Base-by-base conservation (phyloP, 345 rosid species). In the Streptanthus diversifolius region DNA sequence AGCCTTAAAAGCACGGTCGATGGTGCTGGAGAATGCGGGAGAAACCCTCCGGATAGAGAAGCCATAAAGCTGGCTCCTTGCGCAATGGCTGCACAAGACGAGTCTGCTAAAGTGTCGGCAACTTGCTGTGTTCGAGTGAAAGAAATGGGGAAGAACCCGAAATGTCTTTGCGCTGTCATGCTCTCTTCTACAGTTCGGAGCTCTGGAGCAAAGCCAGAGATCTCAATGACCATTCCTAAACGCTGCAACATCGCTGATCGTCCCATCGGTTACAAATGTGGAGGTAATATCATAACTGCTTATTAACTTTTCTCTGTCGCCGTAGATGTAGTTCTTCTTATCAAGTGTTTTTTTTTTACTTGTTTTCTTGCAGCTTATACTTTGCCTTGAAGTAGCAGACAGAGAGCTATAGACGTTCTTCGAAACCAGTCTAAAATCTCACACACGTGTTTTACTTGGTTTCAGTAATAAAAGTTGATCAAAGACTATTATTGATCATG, bases 11-110 rank as follows among this genome's bases (percentile, higher is more conserved):
- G 58, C 29, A 8, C 13, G 14, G 96, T 82, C 24, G 41, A 84
- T 63, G 93, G 93, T 36, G 92, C 88, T 3, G 96, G 96, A 61
- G 96, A 89, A 70, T 95, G 99, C 22, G 88, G 95, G 60, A 84
- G 73, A 62, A 77, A 84, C 21, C 82, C 90, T 10, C 97, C 96
- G 0, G 96, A 95, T 54, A 84, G 49, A 48, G 96, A 89, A 80
- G 96, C 99, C 35, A 79, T 82, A 58, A 91, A 91, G 86, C 86
- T 95, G 49, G 89, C 88, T 66, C 89, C 97, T 32, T 95, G 97
- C 76, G 87, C 87, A 68, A 79, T 81, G 60, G 97, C 92, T 8
- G 85, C 91, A 48, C 85, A 85, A 67, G 82, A 82, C 70, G 35
- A 19, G 49, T 76, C 79, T 5, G 85, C 87, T 33, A 71, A 81